phyloP scores from a whole-genome alignment of 805 yeast genomes.

The Huiozyma sinensis region DNA sequence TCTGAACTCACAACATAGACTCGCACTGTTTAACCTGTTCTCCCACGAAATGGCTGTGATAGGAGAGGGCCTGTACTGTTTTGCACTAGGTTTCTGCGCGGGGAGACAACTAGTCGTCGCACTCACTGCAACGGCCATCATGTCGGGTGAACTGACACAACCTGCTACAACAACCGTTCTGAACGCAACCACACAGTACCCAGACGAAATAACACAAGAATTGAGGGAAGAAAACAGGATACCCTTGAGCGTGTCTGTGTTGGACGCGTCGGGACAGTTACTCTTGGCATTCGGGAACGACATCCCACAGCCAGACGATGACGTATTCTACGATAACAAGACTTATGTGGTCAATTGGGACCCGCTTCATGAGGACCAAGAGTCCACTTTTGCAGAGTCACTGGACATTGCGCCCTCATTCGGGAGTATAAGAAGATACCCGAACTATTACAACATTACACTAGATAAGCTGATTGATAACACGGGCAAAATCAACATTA shows the following conservation, averaged over 20 bases:
- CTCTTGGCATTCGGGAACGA: too few relatives aligned
- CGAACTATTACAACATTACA: constrained; percentile 34
- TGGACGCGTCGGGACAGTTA: constrained; percentile 4
- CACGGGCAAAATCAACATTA: constrained; percentile 29
- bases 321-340: constrained; percentile 22
- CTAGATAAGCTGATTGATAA: constrained; percentile 34
- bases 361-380: too few relatives aligned
- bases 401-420: constrained; percentile 43
- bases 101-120: too few relatives aligned
- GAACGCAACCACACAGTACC: constrained; percentile 6
- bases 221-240: constrained; percentile 23
- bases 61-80: background rate
- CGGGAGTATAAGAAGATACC: constrained; percentile 38
- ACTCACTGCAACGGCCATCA: too few relatives aligned
- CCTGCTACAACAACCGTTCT: too few relatives aligned
- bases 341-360: constrained; percentile 12
- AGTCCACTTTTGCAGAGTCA: constrained; percentile 22
- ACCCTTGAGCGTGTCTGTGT: constrained; percentile 15
- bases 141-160: too few relatives aligned
- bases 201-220: constrained; percentile 17
- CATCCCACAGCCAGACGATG: constrained; percentile 6
- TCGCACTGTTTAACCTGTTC: background rate
- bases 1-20: background rate
- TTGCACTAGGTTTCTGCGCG: background rate
- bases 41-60: background rate